Evolutionary conservation across 2,329 filamentous ascomycete genomes (phyloP), one percentile per base, ranked within the genome.

Genomic region (Ampelomyces quisqualis): DNA sequence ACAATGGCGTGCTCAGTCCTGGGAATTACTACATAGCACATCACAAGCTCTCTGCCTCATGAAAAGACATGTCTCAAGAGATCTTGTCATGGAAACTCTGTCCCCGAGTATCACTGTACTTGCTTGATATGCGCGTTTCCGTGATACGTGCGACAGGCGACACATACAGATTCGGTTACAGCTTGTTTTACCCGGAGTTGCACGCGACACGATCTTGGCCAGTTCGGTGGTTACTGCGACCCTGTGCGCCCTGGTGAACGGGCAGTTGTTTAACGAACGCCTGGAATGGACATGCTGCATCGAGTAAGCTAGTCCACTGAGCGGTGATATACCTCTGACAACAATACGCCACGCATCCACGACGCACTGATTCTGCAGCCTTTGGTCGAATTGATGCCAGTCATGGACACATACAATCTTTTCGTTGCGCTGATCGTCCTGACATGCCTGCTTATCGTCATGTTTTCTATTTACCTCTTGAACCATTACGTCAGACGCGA

Each of bases 391-490:
- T 14, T 15, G 13, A 28, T 7, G 13, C 21, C 21, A 29, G 17
- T 29, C 13, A 32, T 32, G 30, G 30, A 32, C 11, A 20, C 19
- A 9, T 21, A 34, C 0, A 38, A 52, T 4, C 41, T 58, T 2
- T 48, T 57, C 34, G 31, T 52, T 10, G 40, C 47, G 7, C 43
- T 58, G 2, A 43, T 51, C n/a, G 33, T 52, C 8, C 28, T 58
- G 5, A 44, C 38, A 5, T 47, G 47, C 27, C 35, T 34, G 0
- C 35, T 57, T 18, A 41, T 58, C 18, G 34, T 43, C 20, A 23
- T 53, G 18, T 28, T 58, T 6, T n/a, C 53, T 13, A n/a, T 47
- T n/a, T 57, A 46, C 44, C 23, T 57, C 3, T 13, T 45, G 11
- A 39, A 47, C 11, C 43, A 42, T 27, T 43, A 38, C 31, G 34